phyloP scores from a whole-genome alignment of 805 yeast species.

The Candida manassasensis region DNA sequence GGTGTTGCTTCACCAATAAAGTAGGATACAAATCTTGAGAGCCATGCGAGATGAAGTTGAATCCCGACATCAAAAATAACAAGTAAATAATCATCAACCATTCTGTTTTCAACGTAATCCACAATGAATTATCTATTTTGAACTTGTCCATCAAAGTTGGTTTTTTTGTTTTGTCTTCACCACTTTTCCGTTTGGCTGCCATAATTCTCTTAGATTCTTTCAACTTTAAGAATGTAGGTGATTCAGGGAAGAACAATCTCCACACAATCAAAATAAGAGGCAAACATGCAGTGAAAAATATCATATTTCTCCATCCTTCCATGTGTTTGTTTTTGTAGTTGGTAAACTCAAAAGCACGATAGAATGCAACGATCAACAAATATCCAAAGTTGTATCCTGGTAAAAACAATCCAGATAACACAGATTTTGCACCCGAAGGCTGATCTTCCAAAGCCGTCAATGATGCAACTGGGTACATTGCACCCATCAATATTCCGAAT shows the following conservation, averaged over 20 bases:
- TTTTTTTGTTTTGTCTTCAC: conserved; percentile 26
- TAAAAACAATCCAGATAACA: conserved; percentile 66
- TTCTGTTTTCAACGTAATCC: conserved; percentile 32
- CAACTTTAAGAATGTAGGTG: conserved; percentile 48
- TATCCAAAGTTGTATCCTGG: conserved; percentile 78
- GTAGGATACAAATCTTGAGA: conserved; percentile 42
- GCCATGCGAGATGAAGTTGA: conserved; percentile 41
- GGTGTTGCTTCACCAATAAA: conserved; percentile 30
- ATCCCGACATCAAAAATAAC: conserved; percentile 44
- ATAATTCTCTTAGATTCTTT: conserved; percentile 12
- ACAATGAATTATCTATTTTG: conserved; percentile 5
- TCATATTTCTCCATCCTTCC: conserved; percentile 59
- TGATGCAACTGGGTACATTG: conserved; percentile 51
- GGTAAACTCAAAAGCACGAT: conserved; percentile 53
- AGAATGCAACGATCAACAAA: conserved; percentile 58
- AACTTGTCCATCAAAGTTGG: conserved; percentile 1
- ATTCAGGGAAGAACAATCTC: conserved; percentile 35
- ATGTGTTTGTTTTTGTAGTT: conserved; percentile 35
- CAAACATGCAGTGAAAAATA: conserved; percentile 64
- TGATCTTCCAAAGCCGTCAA: conserved; percentile 52
- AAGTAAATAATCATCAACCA: conserved; percentile 60
- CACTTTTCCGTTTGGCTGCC: conserved; percentile 11
- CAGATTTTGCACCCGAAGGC: conserved; percentile 51
- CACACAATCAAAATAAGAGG: conserved; percentile 32
- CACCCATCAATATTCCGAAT: conserved; percentile 58